Conservation (phyloP, 2,329 filamentous ascomycete species). For the Ophiognomonia clavigignenti-juglandacearum region DNA sequence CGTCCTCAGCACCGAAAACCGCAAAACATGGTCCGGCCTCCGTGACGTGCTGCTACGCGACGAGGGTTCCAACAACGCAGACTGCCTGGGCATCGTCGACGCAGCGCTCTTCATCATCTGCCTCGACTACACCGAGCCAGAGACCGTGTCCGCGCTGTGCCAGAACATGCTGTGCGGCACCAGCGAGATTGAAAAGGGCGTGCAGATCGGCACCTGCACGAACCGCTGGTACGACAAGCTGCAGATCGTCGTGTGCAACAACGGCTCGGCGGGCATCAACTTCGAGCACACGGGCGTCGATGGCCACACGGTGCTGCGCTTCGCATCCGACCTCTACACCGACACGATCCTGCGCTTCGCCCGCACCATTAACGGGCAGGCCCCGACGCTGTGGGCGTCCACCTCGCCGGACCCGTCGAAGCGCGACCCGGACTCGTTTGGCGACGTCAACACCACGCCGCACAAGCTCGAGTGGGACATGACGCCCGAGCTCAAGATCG, state of each 20-base stretch:
- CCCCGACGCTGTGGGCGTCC: constrained; percentile 87
- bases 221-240: constrained; percentile 99
- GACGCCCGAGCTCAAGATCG: constrained; percentile 84
- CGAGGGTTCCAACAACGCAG: constrained; percentile 86
- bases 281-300: constrained; percentile 98
- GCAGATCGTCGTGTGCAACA: constrained; percentile 98
- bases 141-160: constrained; percentile 77
- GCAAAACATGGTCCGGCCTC: constrained; percentile 91
- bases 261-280: constrained; percentile 97
- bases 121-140: constrained; percentile 85
- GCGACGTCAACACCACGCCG: constrained; percentile 87
- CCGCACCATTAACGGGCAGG: constrained; percentile 88
- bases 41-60: constrained; percentile 84
- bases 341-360: constrained; percentile 97
- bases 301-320: constrained; percentile 91
- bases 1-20: constrained; percentile 91
- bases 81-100: constrained; percentile 93
- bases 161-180: constrained; percentile 98
- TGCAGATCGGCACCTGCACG: constrained; percentile 95
- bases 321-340: constrained; percentile 94
- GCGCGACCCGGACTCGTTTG: constrained; percentile 84
- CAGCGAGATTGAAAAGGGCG: constrained; percentile 82
- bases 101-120: constrained; percentile 90
- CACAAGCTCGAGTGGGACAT: constrained; percentile 98
- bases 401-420: constrained; percentile 89